Conservation (phyloP, 768 basidiomycete genomes). For the Termitomyces sp. region DNA sequence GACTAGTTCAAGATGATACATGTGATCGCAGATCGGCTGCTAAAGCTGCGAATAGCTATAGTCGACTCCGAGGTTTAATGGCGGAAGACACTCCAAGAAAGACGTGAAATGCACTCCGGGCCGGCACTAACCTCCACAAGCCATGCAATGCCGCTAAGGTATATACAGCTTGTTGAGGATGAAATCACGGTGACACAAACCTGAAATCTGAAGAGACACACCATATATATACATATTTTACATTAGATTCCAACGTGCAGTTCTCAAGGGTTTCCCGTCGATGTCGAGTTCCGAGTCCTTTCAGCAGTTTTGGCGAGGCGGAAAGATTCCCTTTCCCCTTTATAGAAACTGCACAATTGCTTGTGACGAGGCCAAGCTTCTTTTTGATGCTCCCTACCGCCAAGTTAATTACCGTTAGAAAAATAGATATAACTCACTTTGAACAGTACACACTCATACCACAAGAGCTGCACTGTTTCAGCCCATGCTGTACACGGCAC, state of each 20-base stretch:
- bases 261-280: neutral
- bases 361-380: conserved; percentile 6
- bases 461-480: conserved; percentile 1
- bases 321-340: neutral
- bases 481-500: neutral
- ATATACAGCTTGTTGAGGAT: neutral
- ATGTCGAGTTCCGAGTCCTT: neutral
- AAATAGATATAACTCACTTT: neutral
- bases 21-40: conserved; percentile 1
- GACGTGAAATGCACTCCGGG: neutral
- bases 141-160: neutral
- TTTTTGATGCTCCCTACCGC: neutral
- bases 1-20: neutral
- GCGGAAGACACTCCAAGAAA: neutral
- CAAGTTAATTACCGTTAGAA: neutral
- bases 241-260: neutral
- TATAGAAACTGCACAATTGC: neutral
- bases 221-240: neutral
- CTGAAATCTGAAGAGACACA: neutral
- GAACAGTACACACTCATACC: neutral
- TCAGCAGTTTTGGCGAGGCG: neutral
- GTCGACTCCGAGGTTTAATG: neutral
- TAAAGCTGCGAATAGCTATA: neutral
- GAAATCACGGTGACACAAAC: neutral
- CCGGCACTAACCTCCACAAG: neutral